Evolutionary conservation across 805 yeast genomes (phyloP).

Genomic region (Metschnikowia santaceciliae): DNA sequence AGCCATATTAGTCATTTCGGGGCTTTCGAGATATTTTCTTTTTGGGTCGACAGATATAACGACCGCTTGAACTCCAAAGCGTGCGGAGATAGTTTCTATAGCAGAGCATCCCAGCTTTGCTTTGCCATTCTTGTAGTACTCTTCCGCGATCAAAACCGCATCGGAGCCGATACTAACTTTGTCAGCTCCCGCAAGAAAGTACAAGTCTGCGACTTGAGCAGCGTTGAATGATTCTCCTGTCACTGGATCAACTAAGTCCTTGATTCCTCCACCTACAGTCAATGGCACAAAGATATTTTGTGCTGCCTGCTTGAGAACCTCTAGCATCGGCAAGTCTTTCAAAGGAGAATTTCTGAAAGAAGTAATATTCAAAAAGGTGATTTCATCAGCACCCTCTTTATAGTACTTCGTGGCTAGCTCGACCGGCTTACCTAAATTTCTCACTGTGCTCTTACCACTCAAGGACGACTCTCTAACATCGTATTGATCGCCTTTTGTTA

Average conservation of each 20-base stretch:
- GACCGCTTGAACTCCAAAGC: constrained; percentile 96
- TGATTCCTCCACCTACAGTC: constrained; percentile 98
- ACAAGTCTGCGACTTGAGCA: constrained; percentile 82
- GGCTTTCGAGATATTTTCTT: constrained; percentile 67
- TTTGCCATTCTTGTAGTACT: constrained; percentile 57
- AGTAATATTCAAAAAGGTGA: constrained; percentile 91
- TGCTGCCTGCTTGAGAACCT: constrained; percentile 78
- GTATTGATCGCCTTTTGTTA: constrained; percentile 97
- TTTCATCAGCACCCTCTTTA: constrained; percentile 94
- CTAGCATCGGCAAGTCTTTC: constrained; percentile 91
- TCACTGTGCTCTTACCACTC: constrained; percentile 54
- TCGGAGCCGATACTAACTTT: constrained; percentile 98
- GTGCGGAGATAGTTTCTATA: constrained; percentile 85
- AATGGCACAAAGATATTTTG: constrained; percentile 92
- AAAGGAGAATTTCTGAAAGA: constrained; percentile 94
- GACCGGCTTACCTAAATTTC: constrained; percentile 96
- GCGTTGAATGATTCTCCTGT: constrained; percentile 75
- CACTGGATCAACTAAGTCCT: constrained; percentile 82
- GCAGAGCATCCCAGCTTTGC: constrained; percentile 73
- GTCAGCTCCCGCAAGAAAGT: constrained; percentile 96
- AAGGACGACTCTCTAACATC: constrained; percentile 75
- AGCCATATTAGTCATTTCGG: constrained; percentile 57
- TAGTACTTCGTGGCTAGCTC: constrained; percentile 88
- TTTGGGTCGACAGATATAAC: constrained; percentile 98
- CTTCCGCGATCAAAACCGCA: constrained; percentile 89